Percentiles rank a stretch among this genome's conserved stretches.
phyloP scores from a whole-genome alignment of 257 asterid species.

The Verbascum thapsus region DNA sequence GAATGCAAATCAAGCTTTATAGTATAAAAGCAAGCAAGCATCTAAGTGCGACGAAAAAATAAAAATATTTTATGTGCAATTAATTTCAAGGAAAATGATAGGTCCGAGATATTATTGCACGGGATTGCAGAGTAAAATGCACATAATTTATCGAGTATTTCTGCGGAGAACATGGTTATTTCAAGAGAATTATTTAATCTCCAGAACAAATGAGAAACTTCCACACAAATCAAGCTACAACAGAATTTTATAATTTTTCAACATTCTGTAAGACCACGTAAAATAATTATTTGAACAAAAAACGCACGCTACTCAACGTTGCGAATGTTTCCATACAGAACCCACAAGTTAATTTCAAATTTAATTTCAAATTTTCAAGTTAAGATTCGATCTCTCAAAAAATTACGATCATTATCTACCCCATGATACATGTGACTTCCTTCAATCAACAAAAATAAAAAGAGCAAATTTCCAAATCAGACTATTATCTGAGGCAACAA shows the following conservation, averaged over 20 bases:
- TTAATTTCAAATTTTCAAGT: no score
- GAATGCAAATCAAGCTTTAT: neutral
- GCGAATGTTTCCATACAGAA: neutral
- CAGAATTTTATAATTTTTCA: conserved; percentile 3
- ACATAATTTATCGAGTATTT: neutral
- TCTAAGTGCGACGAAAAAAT: no score
- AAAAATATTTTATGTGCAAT: no score
- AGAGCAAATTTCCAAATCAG: neutral
- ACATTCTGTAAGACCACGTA: conserved; percentile 10
- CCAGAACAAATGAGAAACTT: neutral
- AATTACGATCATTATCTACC: neutral
- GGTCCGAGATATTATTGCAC: no score
- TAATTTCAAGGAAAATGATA: no score
- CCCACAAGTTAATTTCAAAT: neutral
- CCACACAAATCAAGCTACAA: neutral
- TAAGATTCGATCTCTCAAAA: neutral
- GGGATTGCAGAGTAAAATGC: no score
- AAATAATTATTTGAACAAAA: no score
- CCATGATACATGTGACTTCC: neutral
- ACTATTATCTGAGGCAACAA: neutral
- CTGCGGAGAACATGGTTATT: neutral
- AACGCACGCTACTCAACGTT: neutral
- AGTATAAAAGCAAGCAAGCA: neutral
- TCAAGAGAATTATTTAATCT: neutral
- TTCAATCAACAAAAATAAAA: neutral